A percentile compares a stretch with the other conserved stretches of the same genome.
Conservation (phyloP, 2,329 filamentous ascomycete genomes). For the Tolypocladium sp. region DNA sequence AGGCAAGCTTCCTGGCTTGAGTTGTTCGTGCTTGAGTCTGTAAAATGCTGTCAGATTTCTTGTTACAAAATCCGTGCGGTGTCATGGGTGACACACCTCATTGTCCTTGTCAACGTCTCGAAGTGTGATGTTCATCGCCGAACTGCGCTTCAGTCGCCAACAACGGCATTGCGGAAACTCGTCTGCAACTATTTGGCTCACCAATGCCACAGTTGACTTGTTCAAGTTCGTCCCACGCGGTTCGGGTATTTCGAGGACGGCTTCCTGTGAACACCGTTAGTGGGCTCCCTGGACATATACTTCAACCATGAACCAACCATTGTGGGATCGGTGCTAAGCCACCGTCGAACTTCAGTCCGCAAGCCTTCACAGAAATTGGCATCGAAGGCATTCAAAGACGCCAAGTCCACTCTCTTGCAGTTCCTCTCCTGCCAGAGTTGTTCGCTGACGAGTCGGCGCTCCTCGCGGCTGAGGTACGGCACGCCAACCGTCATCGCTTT, state of each 20-base stretch:
- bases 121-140: conserved; percentile 15
- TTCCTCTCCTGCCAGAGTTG: too few relatives aligned
- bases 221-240: background rate
- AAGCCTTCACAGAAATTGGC: background rate
- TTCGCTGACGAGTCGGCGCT: background rate
- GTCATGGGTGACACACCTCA: background rate
- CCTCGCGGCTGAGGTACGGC: conserved; percentile 17
- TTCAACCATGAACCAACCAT: background rate
- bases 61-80: too few relatives aligned
- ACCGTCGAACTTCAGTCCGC: background rate
- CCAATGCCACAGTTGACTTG: background rate
- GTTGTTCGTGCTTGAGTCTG: background rate
- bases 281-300: too few relatives aligned
- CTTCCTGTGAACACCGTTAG: background rate
- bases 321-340: background rate
- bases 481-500: conserved; percentile 17
- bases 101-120: background rate
- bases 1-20: background rate
- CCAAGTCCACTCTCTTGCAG: too few relatives aligned
- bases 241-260: background rate
- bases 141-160: conserved; percentile 7
- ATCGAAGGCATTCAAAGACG: too few relatives aligned
- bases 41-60: too few relatives aligned
- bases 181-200: background rate
- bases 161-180: background rate